Base-by-base conservation (phyloP, 352 stramenopile species). In the Globisporangium megalacanthum region DNA sequence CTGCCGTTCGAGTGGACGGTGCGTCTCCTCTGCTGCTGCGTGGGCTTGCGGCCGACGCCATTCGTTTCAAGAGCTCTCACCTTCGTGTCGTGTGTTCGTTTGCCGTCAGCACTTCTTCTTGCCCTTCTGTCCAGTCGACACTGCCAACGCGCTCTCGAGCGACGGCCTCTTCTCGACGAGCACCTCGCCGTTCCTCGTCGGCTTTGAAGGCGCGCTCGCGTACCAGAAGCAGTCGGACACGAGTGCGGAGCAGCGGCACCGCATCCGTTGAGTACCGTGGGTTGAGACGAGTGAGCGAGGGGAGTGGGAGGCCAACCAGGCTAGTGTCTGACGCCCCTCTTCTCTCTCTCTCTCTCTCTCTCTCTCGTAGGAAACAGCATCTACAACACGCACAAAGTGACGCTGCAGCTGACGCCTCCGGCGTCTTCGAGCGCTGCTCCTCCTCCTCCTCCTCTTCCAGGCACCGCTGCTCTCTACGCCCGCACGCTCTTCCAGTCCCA, bases 311-410 rank as follows among this genome's bases (percentile, higher is more conserved):
- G 25, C 25, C 25, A 29, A 29, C 25, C 25, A 29, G 25, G 1
- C 25, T 4, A 29, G 25, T 29, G 25, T 10, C 22, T 36, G 19
- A 15, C n/a, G 22, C 25, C 13, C 13, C 7, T 20, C 14, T 15
- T 29, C 10, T 41, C 46, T 58, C 36, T 50, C 17, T 52, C 31
- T 51, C 29, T 29, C 1, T 56, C 44, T 20, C 1, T 46, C 62
- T n/a, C 15, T 59, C 48, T 50, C 49, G 45, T 54, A 92, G 81
- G 73, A 15, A 83, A 86, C 64, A 86, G 76, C 25, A 63, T 89
- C 15, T 89, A 88, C 65, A 89, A 78, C n/a, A 62, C 76, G 0
- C 75, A 86, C 46, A 82, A 74, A 52, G 76, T 77, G 2, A 68
- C 61, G 20, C 56, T 89, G 13, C 62, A 75, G 37, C 59, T 89